These are phyloP conservation scores for Telopea speciosissima DNA, from an alignment of 177 flowering plant genomes.

Conservation along the genomic window DNA sequence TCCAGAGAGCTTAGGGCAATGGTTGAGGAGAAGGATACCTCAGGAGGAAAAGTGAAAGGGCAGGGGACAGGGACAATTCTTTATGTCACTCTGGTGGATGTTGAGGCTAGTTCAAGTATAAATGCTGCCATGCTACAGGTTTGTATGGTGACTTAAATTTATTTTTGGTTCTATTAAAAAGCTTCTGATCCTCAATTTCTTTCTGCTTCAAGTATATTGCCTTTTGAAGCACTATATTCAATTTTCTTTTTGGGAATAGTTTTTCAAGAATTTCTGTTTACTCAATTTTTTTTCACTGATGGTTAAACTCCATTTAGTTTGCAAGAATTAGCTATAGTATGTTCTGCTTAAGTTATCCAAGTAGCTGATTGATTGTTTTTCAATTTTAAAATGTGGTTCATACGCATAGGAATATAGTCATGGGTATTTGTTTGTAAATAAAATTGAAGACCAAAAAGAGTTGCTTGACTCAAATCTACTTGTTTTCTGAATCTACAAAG, in stretches of 20 bases:
- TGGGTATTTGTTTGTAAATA: not conserved
- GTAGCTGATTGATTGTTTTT: not conserved
- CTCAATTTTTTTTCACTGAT: not conserved
- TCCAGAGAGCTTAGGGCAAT: slow-evolving; percentile 61
- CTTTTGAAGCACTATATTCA: not conserved
- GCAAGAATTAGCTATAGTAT: not conserved
- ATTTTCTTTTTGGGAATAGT: not conserved
- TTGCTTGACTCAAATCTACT: not conserved
- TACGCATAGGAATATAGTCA: not conserved
- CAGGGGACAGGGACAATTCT: slow-evolving; percentile 90
- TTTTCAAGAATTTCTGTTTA: not conserved
- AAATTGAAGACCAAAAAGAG: not conserved
- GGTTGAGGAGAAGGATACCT: slow-evolving; percentile 77
- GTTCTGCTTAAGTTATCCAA: not conserved
- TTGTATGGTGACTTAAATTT: not conserved
- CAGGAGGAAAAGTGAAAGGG: slow-evolving; percentile 91
- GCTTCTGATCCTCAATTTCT: not conserved
- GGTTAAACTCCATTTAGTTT: not conserved
- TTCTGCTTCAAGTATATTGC: not conserved
- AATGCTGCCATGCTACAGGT: slow-evolving; percentile 90
- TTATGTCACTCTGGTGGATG: slow-evolving; percentile 61
- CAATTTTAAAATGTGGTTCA: not conserved
- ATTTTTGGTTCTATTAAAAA: not conserved
- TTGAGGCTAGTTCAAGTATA: slow-evolving; percentile 60
- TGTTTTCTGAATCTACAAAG: not conserved